These are phyloP conservation scores for Mimosa pudica DNA, from an alignment of 306 rosid genomes.

Conservation along the genomic window DNA sequence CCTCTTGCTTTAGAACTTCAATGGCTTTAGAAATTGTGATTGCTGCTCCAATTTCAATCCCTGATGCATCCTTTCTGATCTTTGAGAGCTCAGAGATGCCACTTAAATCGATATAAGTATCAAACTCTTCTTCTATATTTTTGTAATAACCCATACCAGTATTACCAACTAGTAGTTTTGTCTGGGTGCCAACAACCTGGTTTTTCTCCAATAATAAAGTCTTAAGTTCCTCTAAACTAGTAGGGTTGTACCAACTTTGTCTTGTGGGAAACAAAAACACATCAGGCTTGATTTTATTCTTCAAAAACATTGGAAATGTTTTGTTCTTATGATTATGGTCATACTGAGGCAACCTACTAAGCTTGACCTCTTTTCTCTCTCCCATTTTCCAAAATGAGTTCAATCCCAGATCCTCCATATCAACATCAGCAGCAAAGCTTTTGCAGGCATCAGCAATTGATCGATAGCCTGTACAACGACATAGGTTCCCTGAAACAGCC, in stretches of 20 bases:
- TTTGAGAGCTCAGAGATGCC: constrained; percentile 59
- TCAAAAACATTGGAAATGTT: constrained; percentile 69
- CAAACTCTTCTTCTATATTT: constrained; percentile 50
- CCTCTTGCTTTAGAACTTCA: constrained; percentile 49
- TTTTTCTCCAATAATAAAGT: constrained; percentile 42
- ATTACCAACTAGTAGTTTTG: constrained; percentile 71
- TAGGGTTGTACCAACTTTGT: constrained; percentile 61
- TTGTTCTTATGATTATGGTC: constrained; percentile 27
- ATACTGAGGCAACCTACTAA: constrained; percentile 55
- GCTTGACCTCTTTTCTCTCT: constrained; percentile 50
- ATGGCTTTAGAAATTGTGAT: constrained; percentile 70
- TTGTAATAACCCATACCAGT: constrained; percentile 83
- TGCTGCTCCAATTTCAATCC: constrained; percentile 74
- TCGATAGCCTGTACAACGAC: constrained; percentile 94
- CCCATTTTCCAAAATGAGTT: constrained; percentile 81
- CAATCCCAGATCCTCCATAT: constrained; percentile 88
- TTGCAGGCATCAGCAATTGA: constrained; percentile 92
- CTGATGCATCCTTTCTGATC: constrained; percentile 54
- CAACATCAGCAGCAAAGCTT: constrained; percentile 85
- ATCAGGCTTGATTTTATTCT: constrained; percentile 45
- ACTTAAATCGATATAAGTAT: constrained; percentile 59
- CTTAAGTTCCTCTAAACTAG: constrained; percentile 55
- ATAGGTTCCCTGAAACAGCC: constrained; percentile 84
- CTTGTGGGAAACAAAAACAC: constrained; percentile 47
- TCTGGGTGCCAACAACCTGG: constrained; percentile 29